Evolutionary conservation across 2,329 filamentous ascomycete genomes (phyloP), one percentile per base, ranked within the genome.

Genomic region (Colletotrichum echinochloae): DNA sequence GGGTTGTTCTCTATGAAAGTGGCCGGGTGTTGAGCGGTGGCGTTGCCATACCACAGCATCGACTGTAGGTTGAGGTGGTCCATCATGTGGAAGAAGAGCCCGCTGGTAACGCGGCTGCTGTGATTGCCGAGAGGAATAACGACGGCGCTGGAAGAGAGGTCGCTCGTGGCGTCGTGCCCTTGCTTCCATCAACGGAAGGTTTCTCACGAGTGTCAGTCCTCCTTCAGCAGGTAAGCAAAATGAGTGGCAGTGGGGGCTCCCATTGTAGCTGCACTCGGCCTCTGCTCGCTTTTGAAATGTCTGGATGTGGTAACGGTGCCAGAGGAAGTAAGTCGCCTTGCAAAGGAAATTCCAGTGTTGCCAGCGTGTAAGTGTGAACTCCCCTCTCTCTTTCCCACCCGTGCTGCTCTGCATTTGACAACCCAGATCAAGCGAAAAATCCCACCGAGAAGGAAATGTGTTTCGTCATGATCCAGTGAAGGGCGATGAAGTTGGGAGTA

Each of bases 91-190:
- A 75, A 74, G 28, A 88, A 81, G 1, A 79, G 79, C 9, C 81
- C 79, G 49, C 72, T 70, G n/a, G 70, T 73, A 35, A 82, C 76
- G 60, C 80, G 72, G 11, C 87, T 88, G 54, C 87, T 87, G 16
- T 88, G 87, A 0, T 80, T 79, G 18, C 84, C 87, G 0, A 83
- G 79, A 0, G 83, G 70, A 82, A 82, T 33, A 84, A 74, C 16
- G 39, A 41, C 5, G 18, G 80, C 76, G 14, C 78, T 80, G 71
- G 72, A 78, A 33, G 76, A 71, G 59, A 78, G 74, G 55, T 74
- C 72, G 14, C 73, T 52, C 5, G 23, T 26, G 46, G 83, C 56
- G n/a, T 72, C 67, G 18, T 59, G 44, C 26, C 56, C 57, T 67
- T 62, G 67, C 20, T 72, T 61, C 62, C 70, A 72, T 48, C 64